Evolutionary conservation across 352 stramenopile species (phyloP), one percentile per base, ranked within the genome.

Genomic region (Globisporangium paddicum): DNA sequence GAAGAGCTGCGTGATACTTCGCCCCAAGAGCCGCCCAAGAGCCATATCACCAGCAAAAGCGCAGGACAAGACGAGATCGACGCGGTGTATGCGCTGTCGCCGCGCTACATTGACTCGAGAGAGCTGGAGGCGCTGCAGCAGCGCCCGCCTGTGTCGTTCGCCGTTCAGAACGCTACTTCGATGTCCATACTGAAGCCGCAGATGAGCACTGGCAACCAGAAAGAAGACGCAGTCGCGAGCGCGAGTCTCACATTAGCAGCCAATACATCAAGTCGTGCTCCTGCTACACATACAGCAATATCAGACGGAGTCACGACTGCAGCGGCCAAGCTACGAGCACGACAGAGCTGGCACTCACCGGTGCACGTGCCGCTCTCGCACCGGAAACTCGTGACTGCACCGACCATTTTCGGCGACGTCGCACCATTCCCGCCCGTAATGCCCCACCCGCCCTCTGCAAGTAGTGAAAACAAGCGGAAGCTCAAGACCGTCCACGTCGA

Each of bases 281-380:
- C 38, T 21, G 51, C 19, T 16, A 23, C 18, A 26, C 14, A 16
- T 21, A 13, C 7, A 9, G 23, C 41, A 16, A 11, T 28, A 18
- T 23, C 19, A 5, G 38, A 23, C 38, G 40, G 37, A 40, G 6
- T 7, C 28, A 18, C 19, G 44, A 4, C 47, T 16, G 9, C 7
- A 7, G 19, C 9, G n/a, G 19, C 10, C 8, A 52, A 34, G 10
- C 19, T 34, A 1, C 60, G 35, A 10, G 44, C 47, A 18, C 55
- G 52, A 7, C 79, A 89, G 52, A 82, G 73, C 28, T 91, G 82
- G 82, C 63, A 88, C 38, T 77, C 82, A 1, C 77, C 69, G 2
- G 55, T 89, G 16, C 75, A 79, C n/a, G 75, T 89, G 0, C 77
- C 82, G 8, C 58, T 91, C 1, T 38, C 71, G 1, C 81, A 89